Evolutionary conservation across 768 basidiomycete species (phyloP).

Genomic region (Boletus speciosus): DNA sequence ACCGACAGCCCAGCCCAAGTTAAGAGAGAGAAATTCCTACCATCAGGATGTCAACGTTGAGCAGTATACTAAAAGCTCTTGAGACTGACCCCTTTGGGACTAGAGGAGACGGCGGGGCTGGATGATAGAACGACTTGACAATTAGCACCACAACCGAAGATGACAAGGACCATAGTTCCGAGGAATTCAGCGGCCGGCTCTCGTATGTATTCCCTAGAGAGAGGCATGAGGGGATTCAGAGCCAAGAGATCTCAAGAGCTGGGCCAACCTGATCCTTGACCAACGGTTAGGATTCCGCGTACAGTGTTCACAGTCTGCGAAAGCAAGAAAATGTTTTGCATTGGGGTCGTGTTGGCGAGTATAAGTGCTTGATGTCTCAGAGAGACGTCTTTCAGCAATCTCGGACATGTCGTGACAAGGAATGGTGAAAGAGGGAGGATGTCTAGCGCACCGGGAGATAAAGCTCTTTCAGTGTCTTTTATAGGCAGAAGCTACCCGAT

Average conservation of each 20-base stretch:
- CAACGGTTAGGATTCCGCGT: conserved; percentile 47
- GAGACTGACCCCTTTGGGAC: conserved; percentile 53
- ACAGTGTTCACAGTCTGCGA: conserved; percentile 34
- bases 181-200: conserved; percentile 66
- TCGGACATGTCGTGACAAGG: conserved; percentile 20
- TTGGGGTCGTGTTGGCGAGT: conserved; percentile 5
- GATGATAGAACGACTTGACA: conserved; percentile 55
- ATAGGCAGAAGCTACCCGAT: conserved; percentile 11
- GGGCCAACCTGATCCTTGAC: conserved; percentile 50
- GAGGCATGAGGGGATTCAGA: conserved; percentile 2
- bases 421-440: background rate
- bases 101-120: conserved; percentile 41
- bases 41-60: conserved; percentile 1
- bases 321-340: conserved; percentile 6
- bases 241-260: background rate
- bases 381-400: conserved; percentile 17
- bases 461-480: conserved; percentile 12
- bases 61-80: background rate
- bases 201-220: conserved; percentile 41
- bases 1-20: conserved; percentile 34
- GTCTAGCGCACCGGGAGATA: background rate
- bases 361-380: conserved; percentile 19
- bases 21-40: conserved; percentile 25
- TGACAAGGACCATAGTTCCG: conserved; percentile 54
- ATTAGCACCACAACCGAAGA: conserved; percentile 56